Evolutionary conservation across 148 eudicot genomes (phyloP).

Genomic region (Rhododendron ovatum): DNA sequence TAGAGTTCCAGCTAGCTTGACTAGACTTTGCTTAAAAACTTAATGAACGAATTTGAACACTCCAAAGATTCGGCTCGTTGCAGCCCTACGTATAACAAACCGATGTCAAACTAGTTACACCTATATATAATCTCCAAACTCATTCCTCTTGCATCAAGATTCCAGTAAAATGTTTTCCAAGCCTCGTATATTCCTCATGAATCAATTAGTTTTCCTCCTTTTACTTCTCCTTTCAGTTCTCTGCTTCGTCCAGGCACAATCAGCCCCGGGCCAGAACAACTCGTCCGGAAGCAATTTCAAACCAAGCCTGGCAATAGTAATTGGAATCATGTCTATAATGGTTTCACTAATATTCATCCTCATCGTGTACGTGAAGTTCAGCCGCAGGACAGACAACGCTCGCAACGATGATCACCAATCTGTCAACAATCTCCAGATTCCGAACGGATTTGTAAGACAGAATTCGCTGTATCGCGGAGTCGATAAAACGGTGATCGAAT

Average conservation of each 20-base stretch:
- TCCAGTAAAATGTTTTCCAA: background rate
- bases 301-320: constrained; percentile 72
- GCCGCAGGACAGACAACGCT: constrained; percentile 11
- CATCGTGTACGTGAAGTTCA: constrained; percentile 51
- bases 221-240: constrained; percentile 3
- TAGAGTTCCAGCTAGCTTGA: too few species aligned
- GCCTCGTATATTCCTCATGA: background rate
- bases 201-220: background rate
- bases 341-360: constrained; percentile 50
- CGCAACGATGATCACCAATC: background rate
- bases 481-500: constrained; percentile 45
- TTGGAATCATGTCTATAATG: constrained; percentile 53
- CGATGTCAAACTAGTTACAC: background rate
- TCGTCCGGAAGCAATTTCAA: constrained; percentile 27
- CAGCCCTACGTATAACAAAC: too few species aligned
- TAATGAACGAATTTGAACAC: too few species aligned
- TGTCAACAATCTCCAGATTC: background rate
- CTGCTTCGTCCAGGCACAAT: constrained; percentile 22
- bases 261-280: constrained; percentile 2
- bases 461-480: constrained; percentile 42
- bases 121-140: background rate
- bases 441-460: constrained; percentile 13
- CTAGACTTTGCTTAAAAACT: too few species aligned
- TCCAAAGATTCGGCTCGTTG: too few species aligned
- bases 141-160: background rate